phyloP scores from a whole-genome alignment of 1,284 basidiomycete species.

The Apiotrichum sp. region DNA sequence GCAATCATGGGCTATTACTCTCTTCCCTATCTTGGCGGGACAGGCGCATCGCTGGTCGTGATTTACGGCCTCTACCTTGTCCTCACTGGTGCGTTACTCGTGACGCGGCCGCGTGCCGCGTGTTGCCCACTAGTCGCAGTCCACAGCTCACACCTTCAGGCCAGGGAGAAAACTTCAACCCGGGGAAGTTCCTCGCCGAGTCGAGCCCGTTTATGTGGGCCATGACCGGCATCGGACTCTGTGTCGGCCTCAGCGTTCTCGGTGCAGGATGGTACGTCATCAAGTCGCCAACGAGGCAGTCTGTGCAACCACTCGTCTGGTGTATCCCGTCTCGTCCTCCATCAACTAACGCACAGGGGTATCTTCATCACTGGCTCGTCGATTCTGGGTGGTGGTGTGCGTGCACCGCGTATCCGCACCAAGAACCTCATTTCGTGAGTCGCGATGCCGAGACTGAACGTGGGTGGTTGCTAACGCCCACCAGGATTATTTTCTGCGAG shows the following conservation, averaged over 20 bases:
- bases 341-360: conserved; percentile 63
- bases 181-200: conserved; percentile 86
- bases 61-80: conserved; percentile 74
- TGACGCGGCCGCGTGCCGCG: not conserved
- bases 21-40: conserved; percentile 1
- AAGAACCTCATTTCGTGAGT: conserved; percentile 94
- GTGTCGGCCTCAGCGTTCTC: conserved; percentile 86
- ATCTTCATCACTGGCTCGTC: conserved; percentile 95
- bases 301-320: no score
- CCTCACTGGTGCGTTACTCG: conserved; percentile 60
- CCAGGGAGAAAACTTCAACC: conserved; percentile 84
- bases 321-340: no score
- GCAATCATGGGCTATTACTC: conserved; percentile 10
- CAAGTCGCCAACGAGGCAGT: no score
- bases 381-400: conserved; percentile 90
- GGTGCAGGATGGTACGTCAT: conserved; percentile 86
- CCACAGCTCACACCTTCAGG: conserved; percentile 49
- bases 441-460: not conserved
- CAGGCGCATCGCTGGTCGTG: conserved; percentile 46
- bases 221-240: conserved; percentile 80
- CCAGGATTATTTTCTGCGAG: conserved; percentile 92
- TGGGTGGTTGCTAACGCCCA: not conserved
- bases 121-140: not conserved
- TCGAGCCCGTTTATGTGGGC: conserved; percentile 92
- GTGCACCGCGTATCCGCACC: conserved; percentile 87